Base-by-base conservation (phyloP, 768 basidiomycete species). In the Clavaria fumosa region DNA sequence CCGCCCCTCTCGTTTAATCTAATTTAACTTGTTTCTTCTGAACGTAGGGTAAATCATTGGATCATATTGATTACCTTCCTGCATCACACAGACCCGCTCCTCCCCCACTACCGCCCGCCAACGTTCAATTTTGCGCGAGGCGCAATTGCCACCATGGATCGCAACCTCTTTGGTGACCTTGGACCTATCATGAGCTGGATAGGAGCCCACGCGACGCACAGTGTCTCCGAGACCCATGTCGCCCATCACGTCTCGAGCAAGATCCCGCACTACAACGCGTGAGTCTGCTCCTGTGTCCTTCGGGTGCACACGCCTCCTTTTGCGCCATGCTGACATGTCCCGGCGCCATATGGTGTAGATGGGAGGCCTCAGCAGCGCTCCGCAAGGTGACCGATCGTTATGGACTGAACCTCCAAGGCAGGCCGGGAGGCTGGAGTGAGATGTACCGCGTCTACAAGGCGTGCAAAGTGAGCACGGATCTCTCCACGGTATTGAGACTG, bases 11-110 rank as follows among this genome's bases (percentile, higher is more conserved):
- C 15, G 22, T 39, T 21, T 34, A 6, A 37, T 42, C 22, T 12
- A 3, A 43, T 31, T 17, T 31, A 27, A 31, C n/a, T 14, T 34
- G 7, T 28, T 30, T 37, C 0, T 43, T 42, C 9, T 24, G 5
- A 7, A 9, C 7, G n/a, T 42, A 78, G 72, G 76, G 75, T 80
- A 37, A 86, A 86, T 66, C 85, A 89, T 67, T 95, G 90, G 90
- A 70, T 96, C 38, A 86, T 96, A 40, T 51, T 89, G 49, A 95
- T 96, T 64, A 95, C 90, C 14, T 96, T 88, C 80, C 68, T 96
- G 35, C 93, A 99, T 63, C 93, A 99, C 66, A 96, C 93, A 49
- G 93, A 96, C 61, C 88, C 91, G 14, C 57, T 81, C 33, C 72
- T 97, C 31, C 91, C 91, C 34, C 93, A 96, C 61, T 96, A 95